Base-by-base conservation (phyloP, 805 yeast genomes). In the Starmerella davenportii region DNA sequence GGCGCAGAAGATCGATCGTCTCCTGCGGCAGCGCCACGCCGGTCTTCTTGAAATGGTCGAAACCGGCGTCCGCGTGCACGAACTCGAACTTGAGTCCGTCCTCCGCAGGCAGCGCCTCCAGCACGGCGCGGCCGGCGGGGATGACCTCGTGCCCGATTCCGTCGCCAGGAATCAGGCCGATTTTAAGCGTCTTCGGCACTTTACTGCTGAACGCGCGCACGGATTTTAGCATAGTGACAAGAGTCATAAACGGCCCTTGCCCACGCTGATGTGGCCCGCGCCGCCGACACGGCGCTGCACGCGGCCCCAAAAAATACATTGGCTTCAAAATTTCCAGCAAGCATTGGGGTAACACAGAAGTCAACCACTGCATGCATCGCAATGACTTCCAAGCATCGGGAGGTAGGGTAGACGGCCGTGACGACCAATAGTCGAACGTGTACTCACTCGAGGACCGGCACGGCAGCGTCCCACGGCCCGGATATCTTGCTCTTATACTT, bases 71-170 rank as follows among this genome's bases (percentile, higher is more conserved):
- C 51, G 90, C 71, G 54, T 82, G 74, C 37, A 80, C 77, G 55
- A 90, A 90, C 51, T 84, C 79, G 52, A 90, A 90, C 40, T 72
- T 66, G 48, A 90, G 69, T 31, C 79, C 85, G 52, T 67, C 78
- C 38, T 48, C 50, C 42, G 69, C 64, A n/a, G 77, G 61, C 42
- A 90, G 70, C 44, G 74, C 76, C 61, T 87, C 87, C 50, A 90
- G 68, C 23, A 90, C 72, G 46, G 80, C 79, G 50, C 73, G 72
- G 51, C 98, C 98, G 33, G 96, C 93, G 44, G 98, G 98, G 43
- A 90, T 85, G 35, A 90, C 98, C 63, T 90, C 98, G 54, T 79
- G 74, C 40, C 98, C 98, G 51, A 90, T 90, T 48, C 98, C 98
- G 59, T 90, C 98, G 57, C 98, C 98, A 38, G 98, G 95, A 51